Percentiles rank a stretch among this genome's conserved stretches.
phyloP scores from a whole-genome alignment of 192 early-diverging fungal species.

The Spizellomyces sp. region DNA sequence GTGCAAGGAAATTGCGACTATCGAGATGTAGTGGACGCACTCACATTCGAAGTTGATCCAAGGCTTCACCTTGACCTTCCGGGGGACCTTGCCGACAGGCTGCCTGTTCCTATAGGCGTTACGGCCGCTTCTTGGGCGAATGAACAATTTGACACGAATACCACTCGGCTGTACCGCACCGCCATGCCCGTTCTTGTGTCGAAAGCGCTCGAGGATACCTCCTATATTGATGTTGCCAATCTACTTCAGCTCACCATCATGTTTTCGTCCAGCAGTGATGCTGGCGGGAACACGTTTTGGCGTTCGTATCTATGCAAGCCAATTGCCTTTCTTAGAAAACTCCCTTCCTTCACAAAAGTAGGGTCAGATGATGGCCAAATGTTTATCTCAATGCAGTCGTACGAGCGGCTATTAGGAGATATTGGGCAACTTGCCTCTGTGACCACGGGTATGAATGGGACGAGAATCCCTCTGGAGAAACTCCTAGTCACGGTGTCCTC shows the following conservation, averaged over 20 bases:
- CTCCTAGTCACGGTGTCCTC: constrained; percentile 5
- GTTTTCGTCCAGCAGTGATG: constrained; percentile 7
- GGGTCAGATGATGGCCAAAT: constrained; percentile 5
- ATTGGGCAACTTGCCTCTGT: neutral
- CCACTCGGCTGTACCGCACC: constrained; percentile 4
- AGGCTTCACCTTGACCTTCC: neutral
- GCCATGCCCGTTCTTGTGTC: constrained; percentile 17
- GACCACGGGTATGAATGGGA: constrained; percentile 5
- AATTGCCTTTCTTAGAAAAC: constrained; percentile 8
- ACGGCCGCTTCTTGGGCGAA: neutral
- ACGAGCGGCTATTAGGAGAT: neutral
- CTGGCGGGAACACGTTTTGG: neutral
- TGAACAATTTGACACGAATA: neutral
- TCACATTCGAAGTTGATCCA: constrained; percentile 6
- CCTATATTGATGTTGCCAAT: neutral
- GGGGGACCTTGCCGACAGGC: neutral
- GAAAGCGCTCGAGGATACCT: neutral
- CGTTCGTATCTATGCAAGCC: constrained; percentile 20
- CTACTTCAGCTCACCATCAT: neutral
- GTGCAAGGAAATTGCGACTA: neutral
- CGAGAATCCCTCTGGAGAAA: constrained; percentile 1
- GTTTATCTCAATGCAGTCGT: constrained; percentile 11
- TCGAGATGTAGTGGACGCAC: constrained; percentile 7
- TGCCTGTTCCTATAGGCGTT: constrained; percentile 3
- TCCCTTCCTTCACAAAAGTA: constrained; percentile 14